These are phyloP conservation scores for Diaporthe velutina DNA, from an alignment of 2,329 filamentous ascomycete genomes.

Conservation along the genomic window DNA sequence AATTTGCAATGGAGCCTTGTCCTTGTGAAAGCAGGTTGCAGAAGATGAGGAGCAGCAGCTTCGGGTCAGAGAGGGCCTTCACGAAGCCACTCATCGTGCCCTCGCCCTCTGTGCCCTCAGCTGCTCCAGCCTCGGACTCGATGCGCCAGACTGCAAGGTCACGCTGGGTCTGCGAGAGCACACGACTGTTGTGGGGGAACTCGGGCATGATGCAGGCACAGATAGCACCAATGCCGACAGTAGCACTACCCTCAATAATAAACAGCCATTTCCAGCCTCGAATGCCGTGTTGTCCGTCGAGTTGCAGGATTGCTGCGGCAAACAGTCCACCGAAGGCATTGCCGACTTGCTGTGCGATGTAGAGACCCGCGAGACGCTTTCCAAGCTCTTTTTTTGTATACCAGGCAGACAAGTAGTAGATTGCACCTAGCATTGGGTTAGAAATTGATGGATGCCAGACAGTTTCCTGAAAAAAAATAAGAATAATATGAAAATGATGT, in stretches of 20 bases:
- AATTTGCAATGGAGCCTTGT: constrained; percentile 50
- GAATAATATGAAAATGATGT: not conserved
- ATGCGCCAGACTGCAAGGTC: constrained; percentile 51
- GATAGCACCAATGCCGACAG: constrained; percentile 53
- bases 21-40: constrained; percentile 55
- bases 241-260: constrained; percentile 58
- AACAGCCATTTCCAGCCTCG: constrained; percentile 68
- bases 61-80: constrained; percentile 51
- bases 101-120: constrained; percentile 52
- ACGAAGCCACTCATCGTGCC: constrained; percentile 45
- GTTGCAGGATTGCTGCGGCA: constrained; percentile 60
- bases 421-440: constrained; percentile 42
- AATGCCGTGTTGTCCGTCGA: constrained; percentile 60
- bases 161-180: constrained; percentile 47
- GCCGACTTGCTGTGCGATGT: constrained; percentile 50
- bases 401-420: constrained; percentile 56
- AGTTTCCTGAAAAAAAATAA: too few species aligned
- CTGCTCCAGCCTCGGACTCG: constrained; percentile 53
- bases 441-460: not conserved
- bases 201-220: constrained; percentile 53
- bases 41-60: constrained; percentile 53
- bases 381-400: constrained; percentile 55
- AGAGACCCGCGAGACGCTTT: constrained; percentile 52
- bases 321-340: constrained; percentile 65
- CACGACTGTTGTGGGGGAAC: constrained; percentile 55